These are phyloP conservation scores for Rhizopus arrhizus DNA, from an alignment of 371 early-diverging fungal species.

Conservation along the genomic window DNA sequence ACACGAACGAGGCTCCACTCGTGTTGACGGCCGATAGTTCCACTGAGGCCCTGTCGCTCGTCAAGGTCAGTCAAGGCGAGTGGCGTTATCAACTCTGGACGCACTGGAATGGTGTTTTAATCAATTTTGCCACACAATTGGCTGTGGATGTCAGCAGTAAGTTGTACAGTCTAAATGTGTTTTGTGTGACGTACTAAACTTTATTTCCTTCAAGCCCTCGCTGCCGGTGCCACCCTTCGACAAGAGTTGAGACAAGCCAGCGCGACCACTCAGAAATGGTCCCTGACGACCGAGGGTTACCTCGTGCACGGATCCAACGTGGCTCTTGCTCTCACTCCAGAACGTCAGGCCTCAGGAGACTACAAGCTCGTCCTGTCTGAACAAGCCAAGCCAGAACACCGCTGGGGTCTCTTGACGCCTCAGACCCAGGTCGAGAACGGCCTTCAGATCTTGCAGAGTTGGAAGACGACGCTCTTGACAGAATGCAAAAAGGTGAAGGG, in stretches of 20 bases:
- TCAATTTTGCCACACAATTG: constrained; percentile 55
- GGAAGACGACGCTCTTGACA: constrained; percentile 17
- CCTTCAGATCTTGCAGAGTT: constrained; percentile 20
- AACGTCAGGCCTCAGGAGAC: neutral
- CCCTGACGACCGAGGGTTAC: constrained; percentile 27
- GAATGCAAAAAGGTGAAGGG: constrained; percentile 24
- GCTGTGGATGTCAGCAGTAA: constrained; percentile 45
- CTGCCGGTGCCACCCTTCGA: constrained; percentile 25
- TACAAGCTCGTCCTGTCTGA: constrained; percentile 22
- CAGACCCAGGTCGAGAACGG: constrained; percentile 16
- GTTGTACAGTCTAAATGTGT: neutral
- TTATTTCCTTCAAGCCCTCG: constrained; percentile 17
- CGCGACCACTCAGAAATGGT: constrained; percentile 34
- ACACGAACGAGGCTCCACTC: constrained; percentile 31
- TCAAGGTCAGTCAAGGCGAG: constrained; percentile 25
- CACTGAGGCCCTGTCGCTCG: constrained; percentile 18
- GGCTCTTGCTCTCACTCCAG: constrained; percentile 20
- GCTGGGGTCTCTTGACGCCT: constrained; percentile 29
- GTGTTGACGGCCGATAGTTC: constrained; percentile 39
- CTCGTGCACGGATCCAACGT: constrained; percentile 23
- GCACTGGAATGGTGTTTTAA: constrained; percentile 51
- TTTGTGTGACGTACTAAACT: constrained; percentile 9
- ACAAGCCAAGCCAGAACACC: constrained; percentile 15
- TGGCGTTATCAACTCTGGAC: constrained; percentile 58
- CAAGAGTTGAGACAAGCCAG: constrained; percentile 25